phyloP scores from a whole-genome alignment of 768 basidiomycete genomes.

The Boletellus sp. region DNA sequence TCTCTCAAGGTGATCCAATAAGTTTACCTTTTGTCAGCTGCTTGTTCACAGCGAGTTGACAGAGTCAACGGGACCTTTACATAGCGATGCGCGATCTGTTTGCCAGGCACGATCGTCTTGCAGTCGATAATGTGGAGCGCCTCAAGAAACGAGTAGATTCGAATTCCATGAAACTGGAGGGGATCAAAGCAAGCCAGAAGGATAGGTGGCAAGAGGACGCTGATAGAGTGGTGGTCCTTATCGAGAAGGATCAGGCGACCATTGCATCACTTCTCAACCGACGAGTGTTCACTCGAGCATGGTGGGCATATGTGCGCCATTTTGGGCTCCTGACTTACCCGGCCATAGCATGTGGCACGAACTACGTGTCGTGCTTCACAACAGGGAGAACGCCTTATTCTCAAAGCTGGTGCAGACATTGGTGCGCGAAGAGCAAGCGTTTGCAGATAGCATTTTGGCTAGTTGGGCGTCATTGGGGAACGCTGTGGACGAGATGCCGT shows the following conservation, averaged over 20 bases:
- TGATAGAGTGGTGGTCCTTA: conserved; percentile 63
- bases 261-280: conserved; percentile 73
- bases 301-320: conserved; percentile 43
- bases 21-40: conserved; percentile 1
- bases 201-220: conserved; percentile 86
- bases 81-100: conserved; percentile 85
- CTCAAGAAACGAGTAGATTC: conserved; percentile 82
- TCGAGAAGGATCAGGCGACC: conserved; percentile 83
- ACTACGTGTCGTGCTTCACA: conserved; percentile 87
- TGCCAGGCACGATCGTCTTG: conserved; percentile 82
- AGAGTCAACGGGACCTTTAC: conserved; percentile 83
- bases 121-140: conserved; percentile 83
- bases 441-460: conserved; percentile 53
- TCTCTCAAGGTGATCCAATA: conserved; percentile 57
- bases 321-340: conserved; percentile 4
- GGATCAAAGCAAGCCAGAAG: conserved; percentile 63
- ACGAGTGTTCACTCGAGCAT: conserved; percentile 83
- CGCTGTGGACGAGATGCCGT: conserved; percentile 78
- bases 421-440: conserved; percentile 69
- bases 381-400: conserved; percentile 80
- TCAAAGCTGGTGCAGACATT: conserved; percentile 71
- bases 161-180: conserved; percentile 73
- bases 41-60: conserved; percentile 12
- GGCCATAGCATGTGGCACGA: conserved; percentile 86
- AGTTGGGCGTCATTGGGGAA: conserved; percentile 77